Evolutionary conservation across 306 rosid species (phyloP), one percentile per base, ranked within the genome.

Genomic region (Cicer judaicum): DNA sequence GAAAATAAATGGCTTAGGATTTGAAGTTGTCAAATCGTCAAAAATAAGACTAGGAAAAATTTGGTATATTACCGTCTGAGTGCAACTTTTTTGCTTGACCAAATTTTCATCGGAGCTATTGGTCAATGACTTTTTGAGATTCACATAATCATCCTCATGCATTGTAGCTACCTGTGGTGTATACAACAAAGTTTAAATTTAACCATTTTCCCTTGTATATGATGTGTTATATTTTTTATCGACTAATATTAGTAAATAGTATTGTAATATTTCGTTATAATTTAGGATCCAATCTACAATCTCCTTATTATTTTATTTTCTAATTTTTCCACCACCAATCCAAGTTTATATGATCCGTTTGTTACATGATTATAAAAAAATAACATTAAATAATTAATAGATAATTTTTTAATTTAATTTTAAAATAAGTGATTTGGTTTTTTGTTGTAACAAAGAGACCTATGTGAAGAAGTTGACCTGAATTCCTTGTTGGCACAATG

Each of bases 401-500:
- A 24, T 24, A 2, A 24, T 24, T 24, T 24, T 24, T 24, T 24
- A 24, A 24, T 24, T 24, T 21, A 21, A 21, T 24, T 24, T 24
- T 24, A 24, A 24, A 24, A 2, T 2, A 24, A 24, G 34, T 24
- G 34, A 24, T 24, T 24, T 16, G 2, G 2, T 24, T 24, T 24
- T 24, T 24, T 24, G 4, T 24, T 24, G 34, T 24, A 2, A 24
- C 34, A 24, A 24, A 24, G 0, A 24, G 34, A 24, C 4, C 34
- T 2, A 24, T 24, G 34, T 24, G 53, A 15, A 55, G 29, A 50
- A 34, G 34, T 42, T 72, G 6, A 89, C 90, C 94, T 90, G 84
- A 73, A 92, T 24, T 2, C 82, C 88, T 70, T 57, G 84, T 4
- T 80, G 88, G 74, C 87, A 80, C 65, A 92, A 76, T 65, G 87